Evolutionary conservation across 257 asterid species (phyloP), one percentile per base, ranked within the genome.

Genomic region (Solanum piurae): DNA sequence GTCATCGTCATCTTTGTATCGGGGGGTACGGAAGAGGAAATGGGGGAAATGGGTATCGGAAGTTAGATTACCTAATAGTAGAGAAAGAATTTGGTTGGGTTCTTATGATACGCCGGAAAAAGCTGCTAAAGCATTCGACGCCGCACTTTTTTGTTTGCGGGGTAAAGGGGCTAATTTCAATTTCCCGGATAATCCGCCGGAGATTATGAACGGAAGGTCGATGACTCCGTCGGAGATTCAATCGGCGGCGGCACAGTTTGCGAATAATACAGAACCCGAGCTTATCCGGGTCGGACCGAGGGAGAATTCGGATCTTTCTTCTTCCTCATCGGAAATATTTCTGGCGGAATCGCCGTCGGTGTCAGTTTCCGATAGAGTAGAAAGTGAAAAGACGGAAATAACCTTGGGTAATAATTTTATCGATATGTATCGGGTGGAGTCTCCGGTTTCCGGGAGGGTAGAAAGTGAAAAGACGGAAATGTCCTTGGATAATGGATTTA

Each of bases 11-110:
- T 89, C 91, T 34, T 91, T 91, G 72, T 93, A 91, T 76, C 92
- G 90, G 72, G 98, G 98, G 1, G 98, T 95, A 16, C 66, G 98
- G 10, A 92, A 90, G 93, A 88, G 98, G 9, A 94, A 94, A 88
- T 94, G 97, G 98, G 98, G 98, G 0, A 95, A 93, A 18, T 95
- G 87, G 74, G 98, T 94, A 1, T 93, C 98, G 4, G 98, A 95
- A 68, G 91, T 95, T 55, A 84, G 98, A 38, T 89, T 93, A 6
- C 98, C 98, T 2, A 94, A 95, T 37, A 93, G 96, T 84, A 55
- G 98, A 75, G 95, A 94, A 14, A 89, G 98, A 52, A 94, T 94
- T 18, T 94, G 98, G 98, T 76, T 95, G 31, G 98, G 98, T 0
- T 94, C 98, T 4, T 94, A 91, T 83, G 95, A 91, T 72, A 92